These are phyloP conservation scores for Solanum appendiculatum DNA, from an alignment of 257 asterid species.

Conservation along the genomic window DNA sequence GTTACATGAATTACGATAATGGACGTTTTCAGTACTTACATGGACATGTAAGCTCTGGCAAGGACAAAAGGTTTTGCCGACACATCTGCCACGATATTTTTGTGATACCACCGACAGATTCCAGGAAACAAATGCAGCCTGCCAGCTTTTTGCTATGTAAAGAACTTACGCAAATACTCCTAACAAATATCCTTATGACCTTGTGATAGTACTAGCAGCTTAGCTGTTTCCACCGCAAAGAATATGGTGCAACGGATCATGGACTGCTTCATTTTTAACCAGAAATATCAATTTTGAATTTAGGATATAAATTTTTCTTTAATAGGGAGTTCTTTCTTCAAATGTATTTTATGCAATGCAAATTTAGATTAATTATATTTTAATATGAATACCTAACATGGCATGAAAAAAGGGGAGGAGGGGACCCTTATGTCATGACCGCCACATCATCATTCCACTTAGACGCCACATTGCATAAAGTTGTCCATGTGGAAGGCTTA, in stretches of 20 bases:
- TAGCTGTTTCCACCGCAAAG: neutral
- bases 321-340: rapidly evolving
- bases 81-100: neutral
- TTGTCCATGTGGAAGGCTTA: no score
- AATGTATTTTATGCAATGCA: rapidly evolving
- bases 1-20: neutral
- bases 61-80: neutral
- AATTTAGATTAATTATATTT: no score
- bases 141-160: neutral
- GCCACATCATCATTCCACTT: no score
- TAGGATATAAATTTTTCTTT: no score
- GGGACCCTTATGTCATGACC: no score
- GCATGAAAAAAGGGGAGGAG: neutral
- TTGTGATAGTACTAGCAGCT: neutral
- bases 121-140: neutral
- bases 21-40: neutral
- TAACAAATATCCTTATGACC: neutral
- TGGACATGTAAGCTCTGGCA: neutral
- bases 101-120: neutral
- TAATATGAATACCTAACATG: neutral
- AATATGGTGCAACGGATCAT: neutral
- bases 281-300: rapidly evolving
- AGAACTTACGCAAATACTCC: neutral
- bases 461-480: no score
- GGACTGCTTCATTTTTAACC: neutral